Evolutionary conservation across 352 stramenopile genomes (phyloP).

Genomic region (Globisporangium nagaii): DNA sequence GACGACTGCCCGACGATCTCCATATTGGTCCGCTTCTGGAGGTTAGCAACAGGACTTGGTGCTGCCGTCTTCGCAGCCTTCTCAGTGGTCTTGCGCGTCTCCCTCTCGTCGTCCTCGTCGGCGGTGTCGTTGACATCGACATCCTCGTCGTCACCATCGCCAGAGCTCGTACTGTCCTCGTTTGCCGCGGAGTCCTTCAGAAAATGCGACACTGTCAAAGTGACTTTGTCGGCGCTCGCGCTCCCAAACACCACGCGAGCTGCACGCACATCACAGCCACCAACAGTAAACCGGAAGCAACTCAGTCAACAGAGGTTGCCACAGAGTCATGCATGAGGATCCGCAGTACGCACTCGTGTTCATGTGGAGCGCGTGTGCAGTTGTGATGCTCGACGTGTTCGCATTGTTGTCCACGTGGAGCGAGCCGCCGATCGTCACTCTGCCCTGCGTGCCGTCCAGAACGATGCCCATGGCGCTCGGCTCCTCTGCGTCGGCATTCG

Average conservation of each 20-base stretch:
- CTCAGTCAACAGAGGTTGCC: too few relatives aligned
- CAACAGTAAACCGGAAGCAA: neutral
- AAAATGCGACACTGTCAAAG: slow-evolving; percentile 6
- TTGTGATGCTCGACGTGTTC: slow-evolving; percentile 41
- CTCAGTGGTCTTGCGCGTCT: slow-evolving; percentile 3
- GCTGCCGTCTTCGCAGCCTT: slow-evolving; percentile 1
- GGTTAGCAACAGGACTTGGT: slow-evolving; percentile 12
- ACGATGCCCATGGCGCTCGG: slow-evolving; percentile 36
- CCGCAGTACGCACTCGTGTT: slow-evolving; percentile 37
- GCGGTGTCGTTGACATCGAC: neutral
- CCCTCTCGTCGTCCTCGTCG: slow-evolving; percentile 1
- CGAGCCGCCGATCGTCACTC: slow-evolving; percentile 30
- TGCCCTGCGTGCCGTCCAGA: slow-evolving; percentile 31
- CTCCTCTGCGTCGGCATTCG: slow-evolving; percentile 42
- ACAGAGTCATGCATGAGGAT: too few relatives aligned
- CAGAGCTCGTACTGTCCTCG: neutral
- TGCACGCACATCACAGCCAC: neutral
- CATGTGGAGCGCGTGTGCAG: slow-evolving; percentile 31
- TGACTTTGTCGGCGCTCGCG: slow-evolving; percentile 8
- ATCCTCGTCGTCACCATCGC: neutral
- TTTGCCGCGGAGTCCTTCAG: neutral
- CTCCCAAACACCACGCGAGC: slow-evolving; percentile 18
- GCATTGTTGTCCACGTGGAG: slow-evolving; percentile 38
- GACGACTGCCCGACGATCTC: slow-evolving; percentile 56
- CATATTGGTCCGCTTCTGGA: slow-evolving; percentile 27